Percentiles rank a stretch among this genome's conserved stretches.
Conservation (phyloP, 2,329 filamentous ascomycete species). For the Botrytis fragariae region DNA sequence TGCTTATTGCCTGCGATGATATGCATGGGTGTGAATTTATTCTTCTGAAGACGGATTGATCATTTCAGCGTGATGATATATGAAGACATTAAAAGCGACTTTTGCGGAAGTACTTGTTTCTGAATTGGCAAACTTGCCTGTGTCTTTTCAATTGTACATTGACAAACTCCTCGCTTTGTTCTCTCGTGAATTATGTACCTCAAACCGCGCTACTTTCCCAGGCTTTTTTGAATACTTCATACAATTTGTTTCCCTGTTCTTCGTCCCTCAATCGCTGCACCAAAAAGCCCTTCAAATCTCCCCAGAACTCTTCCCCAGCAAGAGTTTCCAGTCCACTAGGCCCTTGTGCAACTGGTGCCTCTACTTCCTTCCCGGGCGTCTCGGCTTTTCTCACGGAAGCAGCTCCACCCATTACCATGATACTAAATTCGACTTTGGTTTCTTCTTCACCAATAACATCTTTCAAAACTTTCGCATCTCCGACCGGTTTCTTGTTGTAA, state of each 20-base stretch:
- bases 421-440: conserved; percentile 66
- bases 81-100: conserved; percentile 23
- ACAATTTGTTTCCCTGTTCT: conserved; percentile 60
- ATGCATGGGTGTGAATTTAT: conserved; percentile 17
- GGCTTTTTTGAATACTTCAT: conserved; percentile 65
- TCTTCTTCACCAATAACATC: conserved; percentile 64
- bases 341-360: conserved; percentile 48
- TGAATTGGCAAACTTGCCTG: conserved; percentile 5
- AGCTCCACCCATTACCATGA: conserved; percentile 84
- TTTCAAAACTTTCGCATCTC: conserved; percentile 72
- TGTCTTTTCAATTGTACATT: conserved; percentile 14
- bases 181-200: conserved; percentile 12
- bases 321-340: conserved; percentile 60
- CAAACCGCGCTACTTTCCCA: conserved; percentile 38
- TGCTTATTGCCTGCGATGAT: conserved; percentile 31
- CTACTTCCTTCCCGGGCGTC: conserved; percentile 38
- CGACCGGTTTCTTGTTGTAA: conserved; percentile 80
- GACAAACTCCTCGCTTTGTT: conserved; percentile 30
- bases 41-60: conserved; percentile 20
- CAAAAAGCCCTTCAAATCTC: conserved; percentile 77
- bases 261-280: conserved; percentile 75
- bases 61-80: conserved; percentile 22
- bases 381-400: conserved; percentile 44
- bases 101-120: conserved; percentile 14
- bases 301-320: conserved; percentile 77